phyloP scores from a whole-genome alignment of 768 basidiomycete species.

The Collybia mongolica region DNA sequence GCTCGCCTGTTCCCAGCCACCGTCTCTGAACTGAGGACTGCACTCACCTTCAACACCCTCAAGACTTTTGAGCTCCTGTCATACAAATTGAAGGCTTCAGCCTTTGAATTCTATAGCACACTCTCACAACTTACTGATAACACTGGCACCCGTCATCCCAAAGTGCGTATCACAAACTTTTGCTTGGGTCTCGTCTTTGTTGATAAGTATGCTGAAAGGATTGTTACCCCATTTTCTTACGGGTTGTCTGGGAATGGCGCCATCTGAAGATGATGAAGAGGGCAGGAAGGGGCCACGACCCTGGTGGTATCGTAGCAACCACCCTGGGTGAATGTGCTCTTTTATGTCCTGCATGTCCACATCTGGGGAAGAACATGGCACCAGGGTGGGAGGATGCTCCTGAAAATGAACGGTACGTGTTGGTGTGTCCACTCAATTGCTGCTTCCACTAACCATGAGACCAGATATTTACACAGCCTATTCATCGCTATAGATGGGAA shows the following conservation, averaged over 20 bases:
- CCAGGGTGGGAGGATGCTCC: slow-evolving; percentile 14
- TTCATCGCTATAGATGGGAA: slow-evolving; percentile 18
- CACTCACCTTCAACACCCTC: background rate
- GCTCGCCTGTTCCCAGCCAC: background rate
- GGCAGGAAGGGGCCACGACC: slow-evolving; percentile 14
- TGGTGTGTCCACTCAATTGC: background rate
- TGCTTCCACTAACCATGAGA: background rate
- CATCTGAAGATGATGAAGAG: slow-evolving; percentile 18
- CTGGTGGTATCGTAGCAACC: slow-evolving; percentile 8
- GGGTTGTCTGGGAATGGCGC: slow-evolving; percentile 17
- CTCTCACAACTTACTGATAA: slow-evolving; percentile 12
- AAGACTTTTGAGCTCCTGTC: slow-evolving; percentile 17
- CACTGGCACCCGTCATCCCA: background rate
- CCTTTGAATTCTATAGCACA: slow-evolving; percentile 15
- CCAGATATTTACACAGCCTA: slow-evolving; percentile 1
- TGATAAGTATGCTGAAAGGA: too few relatives aligned
- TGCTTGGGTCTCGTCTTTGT: too few relatives aligned
- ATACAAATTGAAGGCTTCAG: slow-evolving; percentile 18
- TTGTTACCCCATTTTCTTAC: slow-evolving; percentile 16
- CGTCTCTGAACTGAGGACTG: background rate
- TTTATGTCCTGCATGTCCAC: slow-evolving; percentile 26
- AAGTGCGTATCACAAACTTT: too few relatives aligned
- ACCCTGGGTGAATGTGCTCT: slow-evolving; percentile 19
- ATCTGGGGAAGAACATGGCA: slow-evolving; percentile 21
- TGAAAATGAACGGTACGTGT: slow-evolving; percentile 10